Evolutionary conservation across 139 green algal genomes (phyloP).

Genomic region (Eudorina sp.): DNA sequence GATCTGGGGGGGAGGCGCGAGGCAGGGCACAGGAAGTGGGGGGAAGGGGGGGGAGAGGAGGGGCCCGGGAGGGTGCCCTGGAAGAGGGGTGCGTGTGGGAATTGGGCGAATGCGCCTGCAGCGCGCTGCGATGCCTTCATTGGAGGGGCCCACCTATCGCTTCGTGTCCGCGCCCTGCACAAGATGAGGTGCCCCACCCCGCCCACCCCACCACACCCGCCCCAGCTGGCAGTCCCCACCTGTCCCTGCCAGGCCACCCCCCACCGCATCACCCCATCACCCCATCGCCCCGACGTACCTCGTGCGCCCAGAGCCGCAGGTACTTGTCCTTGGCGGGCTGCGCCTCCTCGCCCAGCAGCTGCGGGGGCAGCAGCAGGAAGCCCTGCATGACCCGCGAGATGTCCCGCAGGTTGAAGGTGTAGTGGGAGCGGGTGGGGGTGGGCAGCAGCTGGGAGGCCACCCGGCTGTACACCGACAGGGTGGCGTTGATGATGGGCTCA

Average conservation of each 20-base stretch:
- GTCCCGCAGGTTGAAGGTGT: slow-evolving; percentile 93
- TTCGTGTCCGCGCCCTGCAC: too few relatives aligned
- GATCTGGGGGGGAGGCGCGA: slow-evolving; percentile 50
- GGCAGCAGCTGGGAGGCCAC: slow-evolving; percentile 74
- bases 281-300: slow-evolving; percentile 50
- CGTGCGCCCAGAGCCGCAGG: slow-evolving; percentile 80
- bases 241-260: too few relatives aligned
- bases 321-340: slow-evolving; percentile 59
- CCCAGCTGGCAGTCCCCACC: too few relatives aligned
- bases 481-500: slow-evolving; percentile 56
- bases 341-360: slow-evolving; percentile 28
- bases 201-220: too few relatives aligned
- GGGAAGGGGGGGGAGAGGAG: not conserved
- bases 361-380: slow-evolving; percentile 69
- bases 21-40: not conserved
- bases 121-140: too few relatives aligned
- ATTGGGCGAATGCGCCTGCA: too few relatives aligned
- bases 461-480: slow-evolving; percentile 68
- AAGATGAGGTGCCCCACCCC: too few relatives aligned
- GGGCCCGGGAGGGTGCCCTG: too few relatives aligned
- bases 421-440: slow-evolving; percentile 86
- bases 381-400: slow-evolving; percentile 87
- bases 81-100: too few relatives aligned
- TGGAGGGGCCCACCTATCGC: too few relatives aligned
- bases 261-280: too few relatives aligned